Conservation (phyloP, 768 basidiomycete species). For the Leccinum fibrillosum region DNA sequence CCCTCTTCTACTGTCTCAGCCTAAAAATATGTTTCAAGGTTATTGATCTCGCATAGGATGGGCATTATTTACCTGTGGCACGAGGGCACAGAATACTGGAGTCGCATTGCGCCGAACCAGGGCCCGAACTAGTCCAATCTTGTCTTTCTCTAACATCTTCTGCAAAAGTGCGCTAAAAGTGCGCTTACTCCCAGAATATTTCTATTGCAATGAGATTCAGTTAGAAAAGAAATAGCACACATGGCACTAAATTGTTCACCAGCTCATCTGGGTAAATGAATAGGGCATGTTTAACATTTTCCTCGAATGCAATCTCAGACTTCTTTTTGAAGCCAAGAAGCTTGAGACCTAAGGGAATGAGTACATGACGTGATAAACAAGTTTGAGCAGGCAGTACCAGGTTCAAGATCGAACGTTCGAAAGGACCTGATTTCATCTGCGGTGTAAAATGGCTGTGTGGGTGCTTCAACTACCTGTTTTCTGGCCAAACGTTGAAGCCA, state of each 20-base stretch:
- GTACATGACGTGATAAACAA: not conserved
- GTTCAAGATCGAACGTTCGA: conserved; percentile 74
- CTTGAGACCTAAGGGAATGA: conserved; percentile 59
- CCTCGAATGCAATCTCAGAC: conserved; percentile 69
- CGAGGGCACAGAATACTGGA: conserved; percentile 77
- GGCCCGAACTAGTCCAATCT: conserved; percentile 75
- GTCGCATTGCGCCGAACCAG: conserved; percentile 67
- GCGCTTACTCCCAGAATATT: conserved; percentile 87
- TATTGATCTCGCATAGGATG: not conserved
- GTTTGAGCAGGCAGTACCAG: conserved; percentile 45
- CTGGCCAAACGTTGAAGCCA: not conserved
- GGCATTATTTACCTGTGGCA: conserved; percentile 70
- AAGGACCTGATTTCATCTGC: conserved; percentile 80
- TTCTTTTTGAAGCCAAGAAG: conserved; percentile 89
- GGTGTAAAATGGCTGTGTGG: conserved; percentile 71
- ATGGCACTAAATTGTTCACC: conserved; percentile 39
- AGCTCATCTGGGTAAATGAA: conserved; percentile 93
- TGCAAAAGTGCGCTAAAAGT: conserved; percentile 87
- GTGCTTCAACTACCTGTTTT: not conserved
- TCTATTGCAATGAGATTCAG: conserved; percentile 32
- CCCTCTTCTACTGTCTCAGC: conserved; percentile 66
- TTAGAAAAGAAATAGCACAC: not conserved
- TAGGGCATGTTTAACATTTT: conserved; percentile 87
- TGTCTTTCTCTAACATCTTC: conserved; percentile 76
- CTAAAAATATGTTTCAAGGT: conserved; percentile 33